Conservation (phyloP, 768 basidiomycete genomes). For the Kwoniella europaea region DNA sequence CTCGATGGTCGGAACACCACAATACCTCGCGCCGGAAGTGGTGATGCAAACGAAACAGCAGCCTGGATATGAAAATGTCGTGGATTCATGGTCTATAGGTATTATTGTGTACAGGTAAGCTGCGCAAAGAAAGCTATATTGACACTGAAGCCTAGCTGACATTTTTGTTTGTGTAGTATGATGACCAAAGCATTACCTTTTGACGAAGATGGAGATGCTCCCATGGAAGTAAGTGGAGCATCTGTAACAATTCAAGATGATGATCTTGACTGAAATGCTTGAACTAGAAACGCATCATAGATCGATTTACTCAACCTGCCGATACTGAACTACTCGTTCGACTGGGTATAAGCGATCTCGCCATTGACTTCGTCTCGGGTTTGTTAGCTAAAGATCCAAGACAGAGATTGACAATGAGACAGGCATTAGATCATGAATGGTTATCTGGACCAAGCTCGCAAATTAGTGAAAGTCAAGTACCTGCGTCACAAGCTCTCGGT, state of each 20-base stretch:
- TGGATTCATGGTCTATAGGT: slow-evolving; percentile 96
- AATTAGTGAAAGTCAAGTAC: slow-evolving; percentile 23
- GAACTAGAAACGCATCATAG: slow-evolving; percentile 60
- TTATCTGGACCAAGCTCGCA: slow-evolving; percentile 58
- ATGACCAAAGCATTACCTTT: slow-evolving; percentile 79
- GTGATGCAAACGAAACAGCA: slow-evolving; percentile 69
- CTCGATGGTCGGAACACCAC: slow-evolving; percentile 97
- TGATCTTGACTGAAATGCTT: not conserved
- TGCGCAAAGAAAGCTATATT: too few species aligned
- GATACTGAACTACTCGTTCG: slow-evolving; percentile 67
- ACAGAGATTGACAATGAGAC: slow-evolving; percentile 71
- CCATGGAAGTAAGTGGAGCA: slow-evolving; percentile 62
- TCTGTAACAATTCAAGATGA: not conserved
- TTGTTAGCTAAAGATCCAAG: slow-evolving; percentile 72
- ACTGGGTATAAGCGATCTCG: slow-evolving; percentile 62
- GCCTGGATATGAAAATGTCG: slow-evolving; percentile 78
- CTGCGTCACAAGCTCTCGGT: slow-evolving; percentile 24
- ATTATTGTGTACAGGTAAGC: slow-evolving; percentile 90
- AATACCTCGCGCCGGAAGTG: slow-evolving; percentile 84
- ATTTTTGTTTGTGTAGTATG: slow-evolving; percentile 61
- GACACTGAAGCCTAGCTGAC: not conserved
- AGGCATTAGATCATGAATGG: slow-evolving; percentile 79
- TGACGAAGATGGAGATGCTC: slow-evolving; percentile 70
- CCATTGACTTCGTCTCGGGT: slow-evolving; percentile 68
- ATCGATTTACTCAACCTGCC: slow-evolving; percentile 56